Evolutionary conservation across 2,329 filamentous ascomycete species (phyloP), one percentile per base, ranked within the genome.

Genomic region (Colletotrichum coccodes): DNA sequence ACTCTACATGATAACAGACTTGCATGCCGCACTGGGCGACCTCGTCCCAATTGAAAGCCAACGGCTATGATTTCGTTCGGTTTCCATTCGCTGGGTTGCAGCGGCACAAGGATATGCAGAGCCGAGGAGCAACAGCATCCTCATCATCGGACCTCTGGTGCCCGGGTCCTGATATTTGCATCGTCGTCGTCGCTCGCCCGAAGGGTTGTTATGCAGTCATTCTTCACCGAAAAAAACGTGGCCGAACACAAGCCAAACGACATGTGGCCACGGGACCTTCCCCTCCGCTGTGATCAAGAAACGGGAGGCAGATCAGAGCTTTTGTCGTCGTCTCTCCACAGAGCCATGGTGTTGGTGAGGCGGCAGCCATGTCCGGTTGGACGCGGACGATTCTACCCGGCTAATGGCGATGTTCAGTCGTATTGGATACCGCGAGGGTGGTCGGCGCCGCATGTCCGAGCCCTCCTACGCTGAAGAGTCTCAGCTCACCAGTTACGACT

Each of bases 221-320:
- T 68, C 38, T 64, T 68, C 52, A 59, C 53, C 65, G 60, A 47
- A 32, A 52, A 34, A 5, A 58, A 68, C 53, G 60, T 68, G 65
- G 60, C 53, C 30, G 30, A 54, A 46, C 59, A 32, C 38, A 46
- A 34, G 26, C 60, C 60, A 64, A 54, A 42, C 44, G 40, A 34
- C 60, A 47, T 64, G 30, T 54, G 53, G 54, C 30, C 46, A 42
- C 47, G 32, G 26, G 47, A n/a, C 42, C 53, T 14, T 18, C 34
- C 32, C 32, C 53, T 59, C 23, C 32, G 38, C 21, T 30, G 23
- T 47, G 26, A 36, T 64, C 46, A 28, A 46, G 32, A 16, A 34
- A 1, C n/a, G 6, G 16, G 60, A 53, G 23, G 23, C 7, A 34
- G 53, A 52, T 34, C 14, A 21, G 14, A 32, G n/a, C 44, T 23